These are phyloP conservation scores for Kalanchoe fedtschenkoi DNA, from an alignment of 164 flowering plant genomes.

Conservation along the genomic window DNA sequence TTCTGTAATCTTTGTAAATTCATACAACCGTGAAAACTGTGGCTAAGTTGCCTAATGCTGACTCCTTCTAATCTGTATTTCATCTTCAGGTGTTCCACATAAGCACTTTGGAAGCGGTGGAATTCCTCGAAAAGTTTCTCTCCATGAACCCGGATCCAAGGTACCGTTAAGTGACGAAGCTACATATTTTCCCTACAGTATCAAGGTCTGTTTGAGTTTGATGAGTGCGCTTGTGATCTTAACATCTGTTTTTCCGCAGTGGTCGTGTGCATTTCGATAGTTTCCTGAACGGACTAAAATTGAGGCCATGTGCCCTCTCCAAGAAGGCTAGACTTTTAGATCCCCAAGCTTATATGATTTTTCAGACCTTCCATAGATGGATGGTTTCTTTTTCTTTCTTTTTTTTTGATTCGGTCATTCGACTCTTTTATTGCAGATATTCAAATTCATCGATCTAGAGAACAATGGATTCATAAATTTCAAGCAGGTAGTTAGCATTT, in stretches of 20 bases:
- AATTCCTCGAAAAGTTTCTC: conserved; percentile 70
- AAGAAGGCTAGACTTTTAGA: too few relatives aligned
- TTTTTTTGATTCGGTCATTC: too few relatives aligned
- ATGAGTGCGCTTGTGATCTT: not conserved
- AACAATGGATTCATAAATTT: conserved; percentile 63
- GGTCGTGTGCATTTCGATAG: conserved; percentile 48
- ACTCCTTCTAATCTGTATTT: conserved; percentile 4
- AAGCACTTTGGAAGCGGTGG: conserved; percentile 68
- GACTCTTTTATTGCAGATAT: conserved; percentile 63
- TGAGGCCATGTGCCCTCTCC: conserved; percentile 47
- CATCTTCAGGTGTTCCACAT: conserved; percentile 47
- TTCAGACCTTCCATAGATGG: too few relatives aligned
- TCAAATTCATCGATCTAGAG: conserved; percentile 67
- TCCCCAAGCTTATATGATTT: too few relatives aligned
- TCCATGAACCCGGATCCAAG: conserved; percentile 77
- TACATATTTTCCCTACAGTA: too few relatives aligned
- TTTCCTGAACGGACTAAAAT: conserved; percentile 48
- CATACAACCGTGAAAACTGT: too few relatives aligned
- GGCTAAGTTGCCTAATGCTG: too few relatives aligned
- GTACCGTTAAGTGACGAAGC: conserved; percentile 24
- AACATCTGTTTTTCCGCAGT: conserved; percentile 25
- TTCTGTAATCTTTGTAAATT: too few relatives aligned
- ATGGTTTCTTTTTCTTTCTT: too few relatives aligned
- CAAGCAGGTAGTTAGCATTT: conserved; percentile 47
- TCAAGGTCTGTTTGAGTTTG: too few relatives aligned